A percentile compares a stretch with the other conserved stretches of the same genome.
phyloP scores from a whole-genome alignment of 176 grass and related monocot genomes.

The Oryza australiensis region DNA sequence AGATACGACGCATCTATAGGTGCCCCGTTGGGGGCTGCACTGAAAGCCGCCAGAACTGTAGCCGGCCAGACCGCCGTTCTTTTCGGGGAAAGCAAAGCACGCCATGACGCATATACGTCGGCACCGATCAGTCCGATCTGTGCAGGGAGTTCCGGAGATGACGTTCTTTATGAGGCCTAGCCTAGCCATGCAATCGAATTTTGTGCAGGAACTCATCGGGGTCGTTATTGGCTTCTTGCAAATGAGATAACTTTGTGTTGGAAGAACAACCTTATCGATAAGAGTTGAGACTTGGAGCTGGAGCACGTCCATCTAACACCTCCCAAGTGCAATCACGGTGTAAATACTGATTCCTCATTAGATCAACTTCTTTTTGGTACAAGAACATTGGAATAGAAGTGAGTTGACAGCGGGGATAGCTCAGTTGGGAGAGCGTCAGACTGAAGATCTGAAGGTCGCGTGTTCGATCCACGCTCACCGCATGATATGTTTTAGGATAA shows the following conservation, averaged over 20 bases:
- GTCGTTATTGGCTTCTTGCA: too few species aligned
- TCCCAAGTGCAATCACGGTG: too few species aligned
- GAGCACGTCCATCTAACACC: too few species aligned
- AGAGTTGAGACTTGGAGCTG: too few species aligned
- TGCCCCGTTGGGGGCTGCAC: not conserved
- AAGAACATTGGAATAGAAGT: too few species aligned
- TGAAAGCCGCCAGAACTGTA: not conserved
- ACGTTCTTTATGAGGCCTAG: not conserved
- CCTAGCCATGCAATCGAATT: not conserved
- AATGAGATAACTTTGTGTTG: too few species aligned
- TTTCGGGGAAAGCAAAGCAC: not conserved
- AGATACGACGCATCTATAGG: not conserved
- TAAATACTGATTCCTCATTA: too few species aligned
- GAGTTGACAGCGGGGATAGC: slow-evolving; percentile 96
- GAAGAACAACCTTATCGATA: too few species aligned
- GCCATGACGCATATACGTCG: not conserved
- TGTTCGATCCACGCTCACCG: slow-evolving; percentile 86
- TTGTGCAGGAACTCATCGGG: not conserved
- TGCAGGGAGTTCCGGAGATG: not conserved
- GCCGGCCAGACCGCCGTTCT: not conserved
- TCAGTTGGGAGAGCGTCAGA: slow-evolving; percentile 95
- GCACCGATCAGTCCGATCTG: not conserved
- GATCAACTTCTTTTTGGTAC: too few species aligned
- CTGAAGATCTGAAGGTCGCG: slow-evolving; percentile 92
- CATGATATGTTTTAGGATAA: too few species aligned